These are phyloP conservation scores for Taiozyma sp. DNA, from an alignment of 1,139 yeast genomes.

Conservation along the genomic window DNA sequence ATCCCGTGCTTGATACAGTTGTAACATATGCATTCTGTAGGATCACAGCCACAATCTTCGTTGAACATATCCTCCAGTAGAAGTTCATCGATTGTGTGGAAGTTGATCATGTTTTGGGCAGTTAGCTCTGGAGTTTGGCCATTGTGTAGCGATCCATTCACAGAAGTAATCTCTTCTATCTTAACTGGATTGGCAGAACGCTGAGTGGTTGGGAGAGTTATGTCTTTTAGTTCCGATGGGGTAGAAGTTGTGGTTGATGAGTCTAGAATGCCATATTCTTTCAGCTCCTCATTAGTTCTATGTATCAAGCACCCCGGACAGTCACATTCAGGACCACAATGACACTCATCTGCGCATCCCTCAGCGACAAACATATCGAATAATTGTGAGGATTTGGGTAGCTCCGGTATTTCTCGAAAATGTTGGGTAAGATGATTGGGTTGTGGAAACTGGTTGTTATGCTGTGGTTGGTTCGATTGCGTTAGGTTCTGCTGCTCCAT, in stretches of 20 bases:
- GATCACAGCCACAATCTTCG: constrained; percentile 19
- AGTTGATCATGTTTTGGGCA: constrained; percentile 12
- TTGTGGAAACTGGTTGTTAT: neutral
- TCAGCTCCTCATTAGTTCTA: constrained; percentile 21
- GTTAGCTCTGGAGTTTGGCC: neutral
- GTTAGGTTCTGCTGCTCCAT: neutral
- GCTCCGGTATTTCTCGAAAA: neutral
- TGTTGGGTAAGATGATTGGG: neutral
- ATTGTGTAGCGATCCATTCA: neutral
- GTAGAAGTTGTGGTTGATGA: constrained; percentile 14
- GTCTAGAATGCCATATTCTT: constrained; percentile 18
- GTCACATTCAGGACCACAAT: constrained; percentile 21
- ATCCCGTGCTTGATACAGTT: constrained; percentile 22
- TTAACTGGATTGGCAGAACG: neutral
- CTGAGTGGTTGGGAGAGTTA: neutral
- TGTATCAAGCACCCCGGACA: constrained; percentile 24
- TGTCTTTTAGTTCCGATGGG: constrained; percentile 5
- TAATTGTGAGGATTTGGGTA: neutral
- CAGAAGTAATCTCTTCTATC: neutral
- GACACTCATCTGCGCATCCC: constrained; percentile 22
- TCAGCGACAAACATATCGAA: constrained; percentile 16
- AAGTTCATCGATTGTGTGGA: constrained; percentile 20
- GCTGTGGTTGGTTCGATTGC: neutral
- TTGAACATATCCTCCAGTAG: constrained; percentile 13
- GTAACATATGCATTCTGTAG: constrained; percentile 17